Evolutionary conservation across 257 asterid species (phyloP).

Genomic region (Solanum bulbocastanum): DNA sequence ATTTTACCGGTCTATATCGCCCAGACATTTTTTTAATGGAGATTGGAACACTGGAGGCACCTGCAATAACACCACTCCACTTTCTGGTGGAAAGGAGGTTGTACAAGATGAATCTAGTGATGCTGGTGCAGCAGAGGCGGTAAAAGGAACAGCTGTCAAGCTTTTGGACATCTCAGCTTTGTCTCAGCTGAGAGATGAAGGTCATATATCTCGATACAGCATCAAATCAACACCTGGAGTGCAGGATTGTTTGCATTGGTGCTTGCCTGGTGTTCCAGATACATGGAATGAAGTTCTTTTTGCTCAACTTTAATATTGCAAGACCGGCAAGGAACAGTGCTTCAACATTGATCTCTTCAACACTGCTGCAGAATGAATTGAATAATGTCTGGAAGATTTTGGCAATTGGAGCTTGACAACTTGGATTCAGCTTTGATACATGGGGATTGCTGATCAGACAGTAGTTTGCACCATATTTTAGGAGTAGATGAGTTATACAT

Average conservation of each 20-base stretch:
- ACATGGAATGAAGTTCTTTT: conserved; percentile 83
- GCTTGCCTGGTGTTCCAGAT: conserved; percentile 92
- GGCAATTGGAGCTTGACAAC: neutral
- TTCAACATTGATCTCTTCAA: neutral
- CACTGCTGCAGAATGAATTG: neutral
- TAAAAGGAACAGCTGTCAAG: conserved; percentile 51
- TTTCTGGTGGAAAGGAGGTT: conserved; percentile 59
- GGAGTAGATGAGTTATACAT: neutral
- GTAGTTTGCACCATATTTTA: neutral
- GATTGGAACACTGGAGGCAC: conserved; percentile 97
- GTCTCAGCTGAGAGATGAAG: conserved; percentile 87
- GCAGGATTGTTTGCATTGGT: conserved; percentile 98
- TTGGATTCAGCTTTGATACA: neutral
- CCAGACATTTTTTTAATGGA: conserved; percentile 88
- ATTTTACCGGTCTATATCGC: conserved; percentile 65
- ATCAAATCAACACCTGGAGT: conserved; percentile 63
- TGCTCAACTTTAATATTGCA: conserved; percentile 37
- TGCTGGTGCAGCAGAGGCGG: conserved; percentile 61
- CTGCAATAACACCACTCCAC: conserved; percentile 73
- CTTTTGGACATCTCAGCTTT: conserved; percentile 64
- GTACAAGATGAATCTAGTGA: conserved; percentile 56
- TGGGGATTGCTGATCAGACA: neutral
- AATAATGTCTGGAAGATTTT: neutral
- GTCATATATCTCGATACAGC: conserved; percentile 84
- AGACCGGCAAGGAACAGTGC: neutral